Conservation (phyloP, 2,329 filamentous ascomycete genomes). For the Monilinia laxa region DNA sequence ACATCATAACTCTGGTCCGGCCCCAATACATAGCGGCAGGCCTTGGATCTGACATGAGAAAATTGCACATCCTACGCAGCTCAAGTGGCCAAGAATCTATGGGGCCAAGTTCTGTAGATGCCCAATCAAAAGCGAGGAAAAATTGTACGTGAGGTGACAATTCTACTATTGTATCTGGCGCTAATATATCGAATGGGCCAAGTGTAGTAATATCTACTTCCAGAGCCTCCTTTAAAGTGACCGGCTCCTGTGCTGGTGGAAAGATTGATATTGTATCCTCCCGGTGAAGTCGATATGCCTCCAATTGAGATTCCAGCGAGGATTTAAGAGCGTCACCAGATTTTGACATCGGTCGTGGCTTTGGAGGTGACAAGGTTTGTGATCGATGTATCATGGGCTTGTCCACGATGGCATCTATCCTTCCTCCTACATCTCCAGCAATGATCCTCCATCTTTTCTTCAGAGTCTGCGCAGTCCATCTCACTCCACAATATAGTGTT, state of each 20-base stretch:
- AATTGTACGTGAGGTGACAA: slow-evolving; percentile 34
- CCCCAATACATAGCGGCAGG: slow-evolving; percentile 81
- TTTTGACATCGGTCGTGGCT: slow-evolving; percentile 10
- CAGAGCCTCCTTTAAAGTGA: background rate
- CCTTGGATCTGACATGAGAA: slow-evolving; percentile 79
- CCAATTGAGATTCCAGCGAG: slow-evolving; percentile 9
- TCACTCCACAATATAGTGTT: slow-evolving; percentile 27
- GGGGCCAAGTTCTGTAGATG: slow-evolving; percentile 40
- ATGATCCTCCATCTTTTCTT: slow-evolving; percentile 33
- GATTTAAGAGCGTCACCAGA: slow-evolving; percentile 1
- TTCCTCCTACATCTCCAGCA: slow-evolving; percentile 25
- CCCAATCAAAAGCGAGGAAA: slow-evolving; percentile 46
- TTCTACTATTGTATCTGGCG: slow-evolving; percentile 22
- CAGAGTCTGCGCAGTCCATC: slow-evolving; percentile 31
- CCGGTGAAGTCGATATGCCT: slow-evolving; percentile 18
- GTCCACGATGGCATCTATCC: background rate
- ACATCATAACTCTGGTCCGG: slow-evolving; percentile 63
- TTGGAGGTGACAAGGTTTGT: slow-evolving; percentile 22
- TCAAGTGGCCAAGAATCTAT: slow-evolving; percentile 60
- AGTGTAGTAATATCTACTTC: slow-evolving; percentile 17
- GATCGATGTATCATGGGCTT: slow-evolving; percentile 21
- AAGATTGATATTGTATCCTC: slow-evolving; percentile 15
- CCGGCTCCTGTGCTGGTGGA: slow-evolving; percentile 11
- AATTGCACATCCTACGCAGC: slow-evolving; percentile 73
- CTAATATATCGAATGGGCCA: slow-evolving; percentile 33